Evolutionary conservation across 805 yeast species (phyloP).

Genomic region (Metschnikowia gruessii): DNA sequence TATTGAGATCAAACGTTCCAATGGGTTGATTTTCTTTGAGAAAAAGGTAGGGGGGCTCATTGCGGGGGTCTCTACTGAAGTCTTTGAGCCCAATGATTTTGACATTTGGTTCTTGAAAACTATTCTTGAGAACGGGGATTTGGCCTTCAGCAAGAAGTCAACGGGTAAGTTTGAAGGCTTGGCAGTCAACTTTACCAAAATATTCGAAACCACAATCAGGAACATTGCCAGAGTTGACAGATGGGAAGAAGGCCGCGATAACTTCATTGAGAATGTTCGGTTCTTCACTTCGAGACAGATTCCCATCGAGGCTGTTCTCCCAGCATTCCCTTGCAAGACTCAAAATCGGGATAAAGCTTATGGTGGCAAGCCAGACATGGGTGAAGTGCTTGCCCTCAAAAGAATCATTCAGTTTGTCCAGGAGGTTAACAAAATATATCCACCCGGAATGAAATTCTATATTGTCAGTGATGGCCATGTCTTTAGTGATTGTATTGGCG

Average conservation of each 20-base stretch:
- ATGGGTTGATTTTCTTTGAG: conserved; percentile 22
- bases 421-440: conserved; percentile 37
- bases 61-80: conserved; percentile 32
- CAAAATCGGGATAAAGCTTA: conserved; percentile 54
- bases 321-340: conserved; percentile 65
- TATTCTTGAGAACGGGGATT: conserved; percentile 22
- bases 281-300: conserved; percentile 49
- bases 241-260: conserved; percentile 44
- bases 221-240: conserved; percentile 46
- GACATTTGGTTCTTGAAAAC: conserved; percentile 35
- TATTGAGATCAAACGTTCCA: conserved; percentile 5
- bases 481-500: conserved; percentile 61
- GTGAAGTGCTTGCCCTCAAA: conserved; percentile 38
- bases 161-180: conserved; percentile 3
- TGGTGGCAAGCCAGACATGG: conserved; percentile 51
- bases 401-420: conserved; percentile 32
- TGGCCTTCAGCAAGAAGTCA: conserved; percentile 7
- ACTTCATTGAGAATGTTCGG: conserved; percentile 41
- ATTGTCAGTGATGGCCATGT: conserved; percentile 67
- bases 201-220: conserved; percentile 46
- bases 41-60: conserved; percentile 16
- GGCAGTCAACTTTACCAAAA: conserved; percentile 32
- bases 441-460: conserved; percentile 54
- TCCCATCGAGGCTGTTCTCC: conserved; percentile 54
- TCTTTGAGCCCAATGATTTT: conserved; percentile 23